Base-by-base conservation (phyloP, 2,329 filamentous ascomycete genomes). In the Didymella lethalis region DNA sequence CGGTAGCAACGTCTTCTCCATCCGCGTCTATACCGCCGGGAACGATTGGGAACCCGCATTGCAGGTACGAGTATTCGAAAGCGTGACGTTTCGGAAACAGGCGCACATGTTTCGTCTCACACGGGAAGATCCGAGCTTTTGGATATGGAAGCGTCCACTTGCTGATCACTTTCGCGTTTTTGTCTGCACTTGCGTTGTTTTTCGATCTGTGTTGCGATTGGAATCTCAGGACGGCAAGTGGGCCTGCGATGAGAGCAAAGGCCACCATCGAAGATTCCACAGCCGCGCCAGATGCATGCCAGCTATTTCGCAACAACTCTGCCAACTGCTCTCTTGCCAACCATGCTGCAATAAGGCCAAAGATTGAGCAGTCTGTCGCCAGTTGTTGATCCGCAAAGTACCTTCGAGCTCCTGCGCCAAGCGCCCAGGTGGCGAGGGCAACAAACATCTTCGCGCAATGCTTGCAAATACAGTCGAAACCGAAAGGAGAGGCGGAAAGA, bases 11-110 rank as follows among this genome's bases (percentile, higher is more conserved):
- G 26, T 63, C 64, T 16, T 25, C 50, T 11, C 67, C 68, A 14
- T 63, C 58, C 11, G 56, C 18, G 5, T 44, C 57, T 20, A 54
- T 78, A 6, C 87, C 88, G 49, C 79, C 78, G 74, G 85, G 87
- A n/a, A 84, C 84, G 25, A 92, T 82, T 0, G 89, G 90, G 40
- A 90, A 81, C 0, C 90, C 89, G 26, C 88, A 86, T 45, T 88
- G 81, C 1, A 93, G 82, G 72, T 92, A 92, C 0, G 88, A 87
- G 70, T 92, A 91, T 0, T 80, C 80, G 69, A 93, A 93, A 0
- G 83, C 83, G 70, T 92, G 88, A 58, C 83, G 85, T 69, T 86
- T 82, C 0, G 90, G 90, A 57, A 89, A 87, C n/a, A 89, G 72
- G 18, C 90, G 82, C 4, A 84, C 79, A 72, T 93, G 90, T 2